Conservation (phyloP, 139 green algal species). For the Chlamydomonas applanata region DNA sequence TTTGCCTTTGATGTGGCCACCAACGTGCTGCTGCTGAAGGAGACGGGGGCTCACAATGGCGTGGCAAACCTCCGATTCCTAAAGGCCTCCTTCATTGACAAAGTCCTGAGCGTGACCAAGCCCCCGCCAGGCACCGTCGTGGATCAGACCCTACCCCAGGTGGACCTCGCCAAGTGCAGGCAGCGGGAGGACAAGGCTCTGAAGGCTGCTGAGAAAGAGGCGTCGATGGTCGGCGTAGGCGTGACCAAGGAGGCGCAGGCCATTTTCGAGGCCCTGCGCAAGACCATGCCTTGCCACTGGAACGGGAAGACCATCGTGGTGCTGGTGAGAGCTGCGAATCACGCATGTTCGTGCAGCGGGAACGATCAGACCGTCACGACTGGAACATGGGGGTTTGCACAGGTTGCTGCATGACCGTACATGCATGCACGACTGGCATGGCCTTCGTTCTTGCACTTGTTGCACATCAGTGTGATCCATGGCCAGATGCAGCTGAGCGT, state of each 20-base stretch:
- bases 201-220: conserved; percentile 67
- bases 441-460: neutral
- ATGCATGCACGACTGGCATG: neutral
- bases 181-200: conserved; percentile 69
- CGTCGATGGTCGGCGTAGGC: conserved; percentile 68
- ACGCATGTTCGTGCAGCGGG: neutral
- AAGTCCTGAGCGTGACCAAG: conserved; percentile 15
- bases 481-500: neutral
- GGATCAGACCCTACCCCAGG: conserved; percentile 47
- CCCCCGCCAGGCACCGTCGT: conserved; percentile 9
- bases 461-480: neutral
- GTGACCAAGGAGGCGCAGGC: conserved; percentile 70
- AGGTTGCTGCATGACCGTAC: too few species aligned
- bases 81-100: conserved; percentile 6
- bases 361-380: neutral
- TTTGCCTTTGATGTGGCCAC: conserved; percentile 53
- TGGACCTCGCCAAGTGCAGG: conserved; percentile 59
- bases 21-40: conserved; percentile 49
- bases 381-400: too few species aligned
- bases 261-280: conserved; percentile 81
- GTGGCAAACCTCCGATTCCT: conserved; percentile 49
- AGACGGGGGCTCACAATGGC: conserved; percentile 41
- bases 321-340: conserved; percentile 9
- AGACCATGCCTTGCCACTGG: conserved; percentile 83
- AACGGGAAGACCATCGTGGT: conserved; percentile 69